These are phyloP conservation scores for Pleurostoma richardsiae DNA, from an alignment of 2,329 filamentous ascomycete genomes.

Conservation along the genomic window DNA sequence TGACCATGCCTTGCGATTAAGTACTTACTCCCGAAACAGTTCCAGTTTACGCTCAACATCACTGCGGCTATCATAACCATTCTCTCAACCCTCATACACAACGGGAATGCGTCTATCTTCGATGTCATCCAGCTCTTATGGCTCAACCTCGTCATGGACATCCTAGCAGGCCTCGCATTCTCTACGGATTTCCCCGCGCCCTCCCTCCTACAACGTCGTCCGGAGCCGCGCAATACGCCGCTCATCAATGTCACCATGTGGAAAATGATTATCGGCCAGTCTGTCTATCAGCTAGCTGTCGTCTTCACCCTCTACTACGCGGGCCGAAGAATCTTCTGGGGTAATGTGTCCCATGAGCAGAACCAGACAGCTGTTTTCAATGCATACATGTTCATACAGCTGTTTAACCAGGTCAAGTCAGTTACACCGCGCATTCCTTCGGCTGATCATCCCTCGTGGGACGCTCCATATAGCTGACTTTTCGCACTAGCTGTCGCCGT, in stretches of 20 bases:
- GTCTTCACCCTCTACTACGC: slow-evolving; percentile 59
- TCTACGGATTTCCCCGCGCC: slow-evolving; percentile 41
- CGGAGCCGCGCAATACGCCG: slow-evolving; percentile 19
- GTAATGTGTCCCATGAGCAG: slow-evolving; percentile 17
- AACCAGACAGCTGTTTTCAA: slow-evolving; percentile 74
- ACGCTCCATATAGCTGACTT: slow-evolving; percentile 69
- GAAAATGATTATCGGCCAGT: slow-evolving; percentile 78
- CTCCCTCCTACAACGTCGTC: slow-evolving; percentile 34
- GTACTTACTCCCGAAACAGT: slow-evolving; percentile 27
- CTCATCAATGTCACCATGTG: slow-evolving; percentile 68
- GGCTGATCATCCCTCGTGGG: slow-evolving; percentile 9
- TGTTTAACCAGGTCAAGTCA: slow-evolving; percentile 74
- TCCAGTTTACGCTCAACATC: slow-evolving; percentile 59
- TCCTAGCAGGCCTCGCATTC: slow-evolving; percentile 51
- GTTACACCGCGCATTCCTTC: background rate
- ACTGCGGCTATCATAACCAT: slow-evolving; percentile 57
- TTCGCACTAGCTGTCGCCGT: slow-evolving; percentile 63
- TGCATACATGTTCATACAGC: slow-evolving; percentile 85
- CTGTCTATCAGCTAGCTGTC: slow-evolving; percentile 63
- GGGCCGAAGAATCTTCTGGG: slow-evolving; percentile 42
- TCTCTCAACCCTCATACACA: slow-evolving; percentile 49
- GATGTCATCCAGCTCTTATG: slow-evolving; percentile 57
- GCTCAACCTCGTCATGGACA: slow-evolving; percentile 63
- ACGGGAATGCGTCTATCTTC: slow-evolving; percentile 46
- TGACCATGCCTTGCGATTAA: background rate